These are phyloP conservation scores for Neckera pumila DNA, from an alignment of 225 moss, liverwort and hornwort species.

Conservation along the genomic window DNA sequence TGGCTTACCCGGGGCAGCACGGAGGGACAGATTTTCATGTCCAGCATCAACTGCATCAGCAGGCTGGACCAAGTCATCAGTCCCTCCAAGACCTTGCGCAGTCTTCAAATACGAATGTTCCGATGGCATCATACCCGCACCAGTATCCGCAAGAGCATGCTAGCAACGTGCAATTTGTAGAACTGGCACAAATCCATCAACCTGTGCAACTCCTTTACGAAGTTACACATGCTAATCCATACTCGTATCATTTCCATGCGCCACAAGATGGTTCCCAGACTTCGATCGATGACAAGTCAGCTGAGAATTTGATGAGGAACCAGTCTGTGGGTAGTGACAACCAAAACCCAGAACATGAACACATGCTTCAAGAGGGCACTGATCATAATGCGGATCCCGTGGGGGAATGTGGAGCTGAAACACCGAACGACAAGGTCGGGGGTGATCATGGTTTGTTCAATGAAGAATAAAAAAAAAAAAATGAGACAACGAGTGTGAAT, in stretches of 20 bases:
- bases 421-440: background rate
- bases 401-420: background rate
- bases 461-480: background rate
- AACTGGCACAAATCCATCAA: background rate
- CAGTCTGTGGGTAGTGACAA: background rate
- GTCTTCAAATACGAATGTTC: background rate
- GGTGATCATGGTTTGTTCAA: background rate
- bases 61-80: background rate
- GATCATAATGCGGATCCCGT: background rate
- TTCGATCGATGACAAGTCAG: background rate
- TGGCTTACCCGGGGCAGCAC: background rate
- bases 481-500: too few relatives aligned
- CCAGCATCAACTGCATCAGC: background rate
- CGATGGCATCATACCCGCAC: too few relatives aligned
- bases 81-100: background rate
- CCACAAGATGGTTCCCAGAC: background rate
- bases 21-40: background rate
- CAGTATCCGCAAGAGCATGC: background rate
- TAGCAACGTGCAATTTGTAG: background rate
- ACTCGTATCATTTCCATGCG: background rate
- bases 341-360: background rate
- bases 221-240: too few relatives aligned
- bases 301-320: background rate
- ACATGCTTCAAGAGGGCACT: background rate
- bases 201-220: background rate